phyloP scores from a whole-genome alignment of 305 asterid species.

The Solanum hybrid region DNA sequence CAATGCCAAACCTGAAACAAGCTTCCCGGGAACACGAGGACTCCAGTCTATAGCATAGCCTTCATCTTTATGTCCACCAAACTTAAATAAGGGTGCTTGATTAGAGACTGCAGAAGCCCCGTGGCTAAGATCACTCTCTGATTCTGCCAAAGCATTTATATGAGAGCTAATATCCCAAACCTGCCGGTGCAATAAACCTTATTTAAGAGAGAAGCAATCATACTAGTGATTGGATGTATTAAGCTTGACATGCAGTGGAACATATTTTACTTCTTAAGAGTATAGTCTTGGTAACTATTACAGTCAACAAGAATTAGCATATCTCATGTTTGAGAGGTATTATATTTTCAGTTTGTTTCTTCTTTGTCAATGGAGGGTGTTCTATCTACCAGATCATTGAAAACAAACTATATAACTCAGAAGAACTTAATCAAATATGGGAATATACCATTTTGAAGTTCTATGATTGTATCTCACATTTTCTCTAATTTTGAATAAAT shows the following conservation, averaged over 20 bases:
- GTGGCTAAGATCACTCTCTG: conserved; percentile 29
- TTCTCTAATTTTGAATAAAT: background rate
- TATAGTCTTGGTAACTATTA: background rate
- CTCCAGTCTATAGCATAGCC: conserved; percentile 96
- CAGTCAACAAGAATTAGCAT: background rate
- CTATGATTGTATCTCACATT: background rate
- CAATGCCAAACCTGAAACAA: conserved; percentile 49
- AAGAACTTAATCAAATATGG: background rate
- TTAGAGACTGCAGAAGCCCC: conserved; percentile 40
- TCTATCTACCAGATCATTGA: background rate
- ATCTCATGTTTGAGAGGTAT: background rate
- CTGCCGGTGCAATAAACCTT: conserved; percentile 27
- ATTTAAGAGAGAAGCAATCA: background rate
- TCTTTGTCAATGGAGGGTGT: background rate
- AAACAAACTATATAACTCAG: background rate
- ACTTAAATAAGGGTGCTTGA: conserved; percentile 66
- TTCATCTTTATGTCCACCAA: conserved; percentile 84
- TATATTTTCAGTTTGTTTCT: background rate
- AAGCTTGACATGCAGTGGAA: background rate
- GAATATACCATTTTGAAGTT: background rate
- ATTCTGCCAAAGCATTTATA: conserved; percentile 53
- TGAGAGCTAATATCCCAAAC: conserved; percentile 89
- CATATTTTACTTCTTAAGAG: background rate
- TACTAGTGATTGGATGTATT: background rate
- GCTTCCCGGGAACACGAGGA: conserved; percentile 86